These are phyloP conservation scores for Metschnikowia cubensis DNA, from an alignment of 805 yeast species.

Conservation along the genomic window DNA sequence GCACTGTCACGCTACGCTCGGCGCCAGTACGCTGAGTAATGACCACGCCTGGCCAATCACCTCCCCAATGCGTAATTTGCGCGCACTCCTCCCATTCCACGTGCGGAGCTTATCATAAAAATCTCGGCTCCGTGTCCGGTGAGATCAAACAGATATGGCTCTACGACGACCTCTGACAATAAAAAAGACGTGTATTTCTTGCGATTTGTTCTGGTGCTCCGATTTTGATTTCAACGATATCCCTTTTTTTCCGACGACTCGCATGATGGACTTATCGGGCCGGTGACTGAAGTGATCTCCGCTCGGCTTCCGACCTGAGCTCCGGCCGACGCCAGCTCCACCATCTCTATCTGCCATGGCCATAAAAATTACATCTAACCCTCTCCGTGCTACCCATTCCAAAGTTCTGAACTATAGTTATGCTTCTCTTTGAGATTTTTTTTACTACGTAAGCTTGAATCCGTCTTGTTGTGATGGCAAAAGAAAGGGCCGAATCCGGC, in stretches of 20 bases:
- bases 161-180: background rate
- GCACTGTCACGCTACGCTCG: background rate
- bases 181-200: too few relatives aligned
- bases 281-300: background rate
- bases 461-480: background rate
- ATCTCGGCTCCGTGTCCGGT: conserved; percentile 4
- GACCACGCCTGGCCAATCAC: conserved; percentile 4
- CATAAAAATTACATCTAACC: too few relatives aligned
- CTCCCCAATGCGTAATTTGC: conserved; percentile 1
- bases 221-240: too few relatives aligned
- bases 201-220: too few relatives aligned
- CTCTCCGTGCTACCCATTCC: too few relatives aligned
- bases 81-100: background rate
- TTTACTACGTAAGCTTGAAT: too few relatives aligned
- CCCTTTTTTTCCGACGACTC: too few relatives aligned
- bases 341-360: too few relatives aligned
- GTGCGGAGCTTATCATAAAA: conserved; percentile 1
- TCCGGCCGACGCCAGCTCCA: background rate
- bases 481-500: conserved; percentile 1
- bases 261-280: background rate
- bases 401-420: too few relatives aligned
- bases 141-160: background rate
- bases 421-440: too few relatives aligned
- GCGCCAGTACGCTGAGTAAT: background rate
- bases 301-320: background rate